Base-by-base conservation (phyloP, 441 rosid genomes). In the Capsella rubella region DNA sequence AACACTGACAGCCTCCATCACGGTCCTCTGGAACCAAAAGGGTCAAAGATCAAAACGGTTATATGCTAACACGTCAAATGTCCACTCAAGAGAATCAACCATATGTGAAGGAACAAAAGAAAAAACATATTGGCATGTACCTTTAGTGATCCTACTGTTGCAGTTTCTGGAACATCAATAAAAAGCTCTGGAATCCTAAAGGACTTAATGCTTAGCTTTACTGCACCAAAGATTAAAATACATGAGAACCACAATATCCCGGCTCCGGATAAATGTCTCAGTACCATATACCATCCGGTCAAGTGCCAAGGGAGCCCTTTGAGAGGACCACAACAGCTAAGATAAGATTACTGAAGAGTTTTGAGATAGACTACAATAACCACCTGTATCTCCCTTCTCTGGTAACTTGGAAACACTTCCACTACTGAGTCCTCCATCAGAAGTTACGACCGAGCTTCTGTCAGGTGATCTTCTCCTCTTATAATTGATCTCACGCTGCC, bases 361-460 rank as follows among this genome's bases (percentile, higher is more conserved):
- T 47, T 49, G 8, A 52, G n/a, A 40, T 32, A 47, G 43, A 61
- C 27, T 61, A 61, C 47, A 53, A 72, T 45, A 78, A 72, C 42
- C 53, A 90, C 93, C 94, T 84, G 84, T 81, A 56, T 61, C 74
- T 68, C 80, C 77, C 78, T 87, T 86, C 54, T 81, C 72, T 27
- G 82, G 76, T 51, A 86, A 81, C 79, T 82, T 88, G 63, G 89
- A 84, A 80, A 88, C 95, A 78, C 95, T 92, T 82, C 87, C 84
- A 70, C 90, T 71, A 69, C 87, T 87, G 52, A 72, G 74, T 42
- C 82, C 83, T 61, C 89, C 87, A 76, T 82, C 89, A 65, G 83
- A 87, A 76, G 84, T 87, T 64, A 82, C 76, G 8, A 84, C 65
- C 25, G 85, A 82, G 79, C 83, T 79, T 75, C 68, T 76, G 60